Evolutionary conservation across 176 grass and related monocot species (phyloP), one percentile per base, ranked within the genome.

Genomic region (Areca catechu): DNA sequence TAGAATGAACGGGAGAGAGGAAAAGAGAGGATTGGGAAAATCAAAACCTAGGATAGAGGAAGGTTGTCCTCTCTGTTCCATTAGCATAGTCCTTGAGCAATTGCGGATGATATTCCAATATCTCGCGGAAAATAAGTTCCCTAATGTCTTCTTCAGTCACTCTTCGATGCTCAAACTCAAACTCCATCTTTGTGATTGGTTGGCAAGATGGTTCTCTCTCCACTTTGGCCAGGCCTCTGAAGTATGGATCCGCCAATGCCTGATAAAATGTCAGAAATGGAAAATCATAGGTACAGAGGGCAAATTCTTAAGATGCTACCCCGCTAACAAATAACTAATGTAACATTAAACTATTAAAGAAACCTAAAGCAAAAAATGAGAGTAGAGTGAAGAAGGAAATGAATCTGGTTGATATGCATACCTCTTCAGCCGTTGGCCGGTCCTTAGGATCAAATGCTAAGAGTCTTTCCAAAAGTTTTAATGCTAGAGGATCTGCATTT

Each of bases 391-490:
- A 9, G 1, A 43, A 43, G 2, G 34, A 43, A 14, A 12, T 14
- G 9, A 7, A 43, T 43, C 2, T 43, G 34, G 14, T 3, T 43
- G 3, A 43, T 43, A 7, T 55, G 24, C 56, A 51, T 15, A 97
- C 93, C 87, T 97, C 66, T 83, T 92, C 83, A 57, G 93, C 93
- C 21, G 87, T 92, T 48, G 78, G 93, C 48, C 93, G 83, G 51
- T 92, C 93, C 65, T 97, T 97, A 17, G 93, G 93, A 82, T 97
- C 87, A 43, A 97, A 97, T 9, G 93, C 93, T 82, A 97, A 76
- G 65, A 97, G 80, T 23, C 78, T 90, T 77, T 85, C 80, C 63
- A 97, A 76, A 52, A 97, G 80, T 76, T 92, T 75, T 19, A 88
- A 75, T 16, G 93, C 87, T 65, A 92, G 76, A 62, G 83, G 93